These are phyloP conservation scores for Cruciata laevipes DNA, from an alignment of 257 asterid genomes.

Conservation along the genomic window DNA sequence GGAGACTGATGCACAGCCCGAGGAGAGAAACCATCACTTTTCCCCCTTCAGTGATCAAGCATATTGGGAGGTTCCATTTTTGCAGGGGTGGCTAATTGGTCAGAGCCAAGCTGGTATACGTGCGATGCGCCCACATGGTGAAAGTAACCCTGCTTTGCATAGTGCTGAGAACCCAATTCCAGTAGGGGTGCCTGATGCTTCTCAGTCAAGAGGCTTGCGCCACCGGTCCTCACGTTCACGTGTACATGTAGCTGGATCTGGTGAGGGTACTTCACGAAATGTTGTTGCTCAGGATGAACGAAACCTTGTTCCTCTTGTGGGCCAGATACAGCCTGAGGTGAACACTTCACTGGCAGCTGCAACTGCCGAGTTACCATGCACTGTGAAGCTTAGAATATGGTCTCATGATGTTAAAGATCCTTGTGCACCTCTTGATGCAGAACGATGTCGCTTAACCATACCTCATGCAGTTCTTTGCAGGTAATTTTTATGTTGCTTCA, in stretches of 20 bases:
- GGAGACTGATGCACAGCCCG: slow-evolving; percentile 65
- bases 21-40: slow-evolving; percentile 55
- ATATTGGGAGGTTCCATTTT: slow-evolving; percentile 87
- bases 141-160: slow-evolving; percentile 33
- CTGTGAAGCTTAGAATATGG: slow-evolving; percentile 96
- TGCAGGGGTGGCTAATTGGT: slow-evolving; percentile 96
- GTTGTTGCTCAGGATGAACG: slow-evolving; percentile 39
- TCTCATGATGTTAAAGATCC: slow-evolving; percentile 77
- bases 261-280: slow-evolving; percentile 41
- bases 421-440: slow-evolving; percentile 56
- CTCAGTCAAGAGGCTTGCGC: slow-evolving; percentile 55
- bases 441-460: slow-evolving; percentile 66
- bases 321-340: slow-evolving; percentile 76
- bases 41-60: slow-evolving; percentile 83
- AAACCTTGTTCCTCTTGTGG: slow-evolving; percentile 48
- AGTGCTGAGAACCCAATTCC: slow-evolving; percentile 39
- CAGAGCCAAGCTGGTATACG: slow-evolving; percentile 89
- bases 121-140: slow-evolving; percentile 48
- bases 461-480: slow-evolving; percentile 98
- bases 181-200: slow-evolving; percentile 35
- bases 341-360: slow-evolving; percentile 86
- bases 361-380: slow-evolving; percentile 94
- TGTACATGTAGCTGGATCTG: slow-evolving; percentile 33
- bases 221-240: slow-evolving; percentile 59
- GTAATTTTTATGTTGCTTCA: slow-evolving; percentile 25